Percentiles rank a stretch among this genome's conserved stretches.
Evolutionary conservation across 805 yeast species (phyloP).

Genomic region (Candida ipomoeae): DNA sequence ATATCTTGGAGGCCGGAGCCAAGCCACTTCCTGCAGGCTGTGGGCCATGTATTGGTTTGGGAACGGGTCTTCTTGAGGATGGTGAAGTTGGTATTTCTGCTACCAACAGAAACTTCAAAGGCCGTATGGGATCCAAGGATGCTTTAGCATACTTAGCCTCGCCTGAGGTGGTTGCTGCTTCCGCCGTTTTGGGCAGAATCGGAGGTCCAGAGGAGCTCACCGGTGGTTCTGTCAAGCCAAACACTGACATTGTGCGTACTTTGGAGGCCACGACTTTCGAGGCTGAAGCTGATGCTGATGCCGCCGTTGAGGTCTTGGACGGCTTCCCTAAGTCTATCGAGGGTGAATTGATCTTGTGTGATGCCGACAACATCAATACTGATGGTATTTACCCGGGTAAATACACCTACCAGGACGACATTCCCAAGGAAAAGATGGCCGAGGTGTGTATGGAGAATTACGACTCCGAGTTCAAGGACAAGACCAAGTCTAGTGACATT

Average conservation of each 20-base stretch:
- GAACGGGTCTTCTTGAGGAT: constrained; percentile 86
- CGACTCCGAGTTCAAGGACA: constrained; percentile 79
- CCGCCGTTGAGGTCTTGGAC: constrained; percentile 66
- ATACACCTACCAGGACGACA: constrained; percentile 97
- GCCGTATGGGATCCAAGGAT: constrained; percentile 97
- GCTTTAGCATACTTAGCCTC: constrained; percentile 95
- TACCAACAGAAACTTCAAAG: constrained; percentile 97
- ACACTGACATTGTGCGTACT: constrained; percentile 47
- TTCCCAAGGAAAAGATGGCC: constrained; percentile 93
- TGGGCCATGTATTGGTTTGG: constrained; percentile 98
- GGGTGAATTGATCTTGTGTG: constrained; percentile 93
- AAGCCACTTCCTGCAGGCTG: constrained; percentile 96
- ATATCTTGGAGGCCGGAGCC: constrained; percentile 87
- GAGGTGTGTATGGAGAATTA: constrained; percentile 99
- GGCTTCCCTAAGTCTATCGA: constrained; percentile 88
- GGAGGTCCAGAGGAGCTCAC: constrained; percentile 85
- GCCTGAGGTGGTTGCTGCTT: constrained; percentile 98
- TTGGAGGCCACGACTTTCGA: constrained; percentile 26
- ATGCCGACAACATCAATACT: constrained; percentile 94
- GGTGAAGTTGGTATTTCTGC: constrained; percentile 99
- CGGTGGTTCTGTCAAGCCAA: constrained; percentile 47
- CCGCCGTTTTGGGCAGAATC: constrained; percentile 92
- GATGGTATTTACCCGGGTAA: constrained; percentile 99
- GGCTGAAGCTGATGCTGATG: constrained; percentile 25
- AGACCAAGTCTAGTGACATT: constrained; percentile 84